Base-by-base conservation (phyloP, 2,329 filamentous ascomycete species). In the Epichloe bromicola region DNA sequence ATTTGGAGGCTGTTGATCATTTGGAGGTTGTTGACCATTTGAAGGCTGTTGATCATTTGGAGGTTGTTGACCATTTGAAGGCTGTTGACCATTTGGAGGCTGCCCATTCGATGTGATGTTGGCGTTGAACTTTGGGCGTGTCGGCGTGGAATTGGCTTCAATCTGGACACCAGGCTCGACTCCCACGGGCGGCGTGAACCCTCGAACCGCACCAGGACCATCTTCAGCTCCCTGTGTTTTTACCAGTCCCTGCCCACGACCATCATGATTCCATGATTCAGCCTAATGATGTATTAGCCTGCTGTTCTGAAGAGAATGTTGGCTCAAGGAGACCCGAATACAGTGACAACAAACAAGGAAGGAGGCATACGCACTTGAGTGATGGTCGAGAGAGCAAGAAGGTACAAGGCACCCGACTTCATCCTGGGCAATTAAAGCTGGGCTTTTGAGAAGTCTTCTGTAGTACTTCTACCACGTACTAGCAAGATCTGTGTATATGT, bases 341-440 rank as follows among this genome's bases (percentile, higher is more conserved):
- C 39, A 30, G 30, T 30, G 30, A 10, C 30, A 30, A 30, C 26
- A 30, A 30, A 30, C 40, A 42, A 14, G 7, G 19, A 4, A 17
- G 38, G 17, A 11, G 10, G 17, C 12, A 23, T 43, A 20, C 54
- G 53, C 56, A 60, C 59, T 53, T 56, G 51, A 47, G 47, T 47
- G 23, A 53, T 47, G 50, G 54, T 52, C 47, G 55, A 53, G 23
- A 56, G 53, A 44, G 57, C 36, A 34, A 60, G 51, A 41, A 55
- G 40, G 40, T 56, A 51, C 46, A 59, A 46, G 40, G 55, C 53
- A 34, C 53, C 34, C 40, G 48, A 51, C 49, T 51, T 59, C 59
- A 60, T 61, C 36, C 30, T 56, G 34, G 48, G 34, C 48, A 46
- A 26, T 15, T 11, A 23, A 30, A 40, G 40, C 5, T 14, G 34